Base-by-base conservation (phyloP, 768 basidiomycete genomes). In the Crucibulum laeve region DNA sequence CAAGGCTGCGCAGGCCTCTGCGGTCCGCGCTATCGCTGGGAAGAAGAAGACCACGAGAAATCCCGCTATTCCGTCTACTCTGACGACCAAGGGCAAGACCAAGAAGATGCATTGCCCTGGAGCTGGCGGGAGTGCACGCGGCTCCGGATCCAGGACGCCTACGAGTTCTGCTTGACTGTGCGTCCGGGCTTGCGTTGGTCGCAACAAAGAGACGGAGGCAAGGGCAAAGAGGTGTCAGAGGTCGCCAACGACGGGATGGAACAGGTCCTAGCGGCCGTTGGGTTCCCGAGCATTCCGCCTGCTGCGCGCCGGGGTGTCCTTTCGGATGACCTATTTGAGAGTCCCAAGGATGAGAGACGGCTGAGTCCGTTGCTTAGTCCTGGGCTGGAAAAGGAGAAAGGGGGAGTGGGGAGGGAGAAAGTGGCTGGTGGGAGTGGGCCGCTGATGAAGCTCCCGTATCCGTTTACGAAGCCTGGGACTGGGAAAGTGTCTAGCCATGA, bases 11-110 rank as follows among this genome's bases (percentile, higher is more conserved):
- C 80, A 38, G 88, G 90, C n/a, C 58, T 91, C 13, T 89, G 87
- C 60, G 90, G 90, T 34, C 90, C 90, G 7, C 79, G 87, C 11
- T 79, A 82, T 53, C 74, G 84, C 49, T 90, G 87, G 90, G 89
- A 91, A 57, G 90, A 91, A 65, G 78, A 84, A 39, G 80, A 81
- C 21, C 71, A 68, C 13, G 83, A 85, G 56, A 84, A 84, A 67
- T 68, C 68, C 2, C 58, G 69, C 32, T 59, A 38, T 25, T 72
- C 78, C 3, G 53, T 70, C 18, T 75, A 77, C 52, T 73, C 66
- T 46, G 80, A 80, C 40, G 65, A 74, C 25, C n/a, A n/a, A n/a
- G 64, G 65, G 2, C 70, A 70, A 17, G 67, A 71, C 25, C 50
- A 60, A n/a, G 50, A 52, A 10, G 76, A 77, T 21, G 69, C 74